Percentiles rank a stretch among this genome's conserved stretches.
Conservation (phyloP, 441 rosid genomes). For the Bocquillonia castaneifolia region DNA sequence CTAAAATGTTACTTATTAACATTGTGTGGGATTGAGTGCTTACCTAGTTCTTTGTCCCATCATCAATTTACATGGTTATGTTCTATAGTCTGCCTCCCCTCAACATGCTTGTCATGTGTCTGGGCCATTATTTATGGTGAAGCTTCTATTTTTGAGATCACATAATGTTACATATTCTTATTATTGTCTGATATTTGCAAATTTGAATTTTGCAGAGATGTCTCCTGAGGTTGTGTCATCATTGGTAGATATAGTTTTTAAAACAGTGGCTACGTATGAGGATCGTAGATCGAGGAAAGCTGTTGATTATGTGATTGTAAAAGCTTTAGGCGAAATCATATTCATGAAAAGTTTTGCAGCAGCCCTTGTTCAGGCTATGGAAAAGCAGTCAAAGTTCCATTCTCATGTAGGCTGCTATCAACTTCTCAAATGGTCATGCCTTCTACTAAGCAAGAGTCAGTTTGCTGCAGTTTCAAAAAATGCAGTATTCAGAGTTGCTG, state of each 20-base stretch:
- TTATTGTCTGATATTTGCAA: slow-evolving; percentile 20
- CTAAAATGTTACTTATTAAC: background rate
- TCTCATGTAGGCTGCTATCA: slow-evolving; percentile 61
- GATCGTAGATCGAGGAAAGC: slow-evolving; percentile 75
- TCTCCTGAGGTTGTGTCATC: slow-evolving; percentile 47
- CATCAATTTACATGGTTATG: background rate
- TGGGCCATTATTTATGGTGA: background rate
- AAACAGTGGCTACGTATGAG: slow-evolving; percentile 62
- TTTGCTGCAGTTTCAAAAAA: slow-evolving; percentile 71
- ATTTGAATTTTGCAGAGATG: slow-evolving; percentile 53
- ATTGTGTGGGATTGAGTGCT: background rate
- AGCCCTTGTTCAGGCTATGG: slow-evolving; percentile 82
- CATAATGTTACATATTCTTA: background rate
- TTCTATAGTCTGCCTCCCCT: background rate
- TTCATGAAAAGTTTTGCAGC: slow-evolving; percentile 91
- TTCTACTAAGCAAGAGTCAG: slow-evolving; percentile 65
- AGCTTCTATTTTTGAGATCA: background rate
- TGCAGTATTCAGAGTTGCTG: slow-evolving; percentile 72
- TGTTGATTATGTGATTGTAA: slow-evolving; percentile 69
- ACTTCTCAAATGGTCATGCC: slow-evolving; percentile 85
- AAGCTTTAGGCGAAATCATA: slow-evolving; percentile 43
- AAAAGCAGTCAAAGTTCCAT: slow-evolving; percentile 59
- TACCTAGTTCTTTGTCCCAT: background rate
- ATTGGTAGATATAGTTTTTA: slow-evolving; percentile 69
- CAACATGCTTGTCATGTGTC: background rate